Evolutionary conservation across 75 land plant genomes (phyloP), one percentile per base, ranked within the genome.

Genomic region (Chamaecyparis obtusa): DNA sequence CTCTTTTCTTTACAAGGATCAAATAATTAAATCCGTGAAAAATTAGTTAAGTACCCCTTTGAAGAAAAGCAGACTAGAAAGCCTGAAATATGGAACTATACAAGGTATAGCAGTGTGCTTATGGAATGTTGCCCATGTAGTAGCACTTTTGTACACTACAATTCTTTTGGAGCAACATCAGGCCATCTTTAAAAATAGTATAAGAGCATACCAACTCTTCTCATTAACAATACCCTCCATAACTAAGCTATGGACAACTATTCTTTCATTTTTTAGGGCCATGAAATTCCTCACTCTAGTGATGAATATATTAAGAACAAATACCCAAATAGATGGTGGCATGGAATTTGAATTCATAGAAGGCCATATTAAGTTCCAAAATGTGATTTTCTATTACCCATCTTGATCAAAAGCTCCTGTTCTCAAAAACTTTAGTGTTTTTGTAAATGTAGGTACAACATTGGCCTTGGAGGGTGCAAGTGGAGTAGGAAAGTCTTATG

Each of bases 71-170:
- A 88, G 92, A 74, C 77, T 30, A 75, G 84, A 91, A 55, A 93
- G 93, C 51, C 86, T 93, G 35, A 89, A 93, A 69, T 90, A 92
- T 75, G 94, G 95, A 19, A 69, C 91, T 32, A 92, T 94, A 76
- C 92, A 94, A 83, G 95, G 95, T 0, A 36, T 93, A 71, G 91
- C 95, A 16, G 93, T 93, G 48, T 93, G 91, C 89, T 85, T 88
- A 15, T 87, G 93, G 86, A 93, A 91, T 84, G 90, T 92, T 87
- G 93, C 95, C 67, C 93, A 94, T 90, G 95, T 91, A 32, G 56
- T 94, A 46, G 95, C 94, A 56, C 86, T 94, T 81, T 93, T 93
- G 93, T 93, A 93, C 84, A 90, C 95, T 36, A 88, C 94, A 51
- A 85, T 91, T 55, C 85, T 94, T 84, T 89, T 94, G 44, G 83